Percentiles rank a stretch among this genome's conserved stretches.
Evolutionary conservation across 2,329 filamentous ascomycete genomes (phyloP).

Genomic region (Cordyceps militaris): DNA sequence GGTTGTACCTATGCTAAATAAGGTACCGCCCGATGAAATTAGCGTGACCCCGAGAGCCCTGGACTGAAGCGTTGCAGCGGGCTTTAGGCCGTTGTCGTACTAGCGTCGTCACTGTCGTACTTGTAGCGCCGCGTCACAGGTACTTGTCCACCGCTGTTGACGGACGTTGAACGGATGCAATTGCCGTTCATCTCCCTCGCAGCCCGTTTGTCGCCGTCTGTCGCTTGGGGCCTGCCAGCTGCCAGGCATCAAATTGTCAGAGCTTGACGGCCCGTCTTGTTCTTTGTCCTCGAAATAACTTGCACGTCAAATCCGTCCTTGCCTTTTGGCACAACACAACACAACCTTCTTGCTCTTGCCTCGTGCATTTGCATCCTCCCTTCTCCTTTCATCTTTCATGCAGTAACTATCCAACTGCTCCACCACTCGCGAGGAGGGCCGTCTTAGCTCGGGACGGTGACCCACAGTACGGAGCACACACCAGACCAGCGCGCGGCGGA

Average conservation of each 20-base stretch:
- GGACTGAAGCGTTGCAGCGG: background rate
- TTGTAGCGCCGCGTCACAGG: background rate
- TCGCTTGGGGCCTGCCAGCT: background rate
- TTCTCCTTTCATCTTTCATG: background rate
- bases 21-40: background rate
- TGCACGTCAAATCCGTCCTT: background rate
- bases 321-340: background rate
- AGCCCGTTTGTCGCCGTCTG: background rate
- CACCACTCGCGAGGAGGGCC: conserved; percentile 2
- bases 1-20: background rate
- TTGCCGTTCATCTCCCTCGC: background rate
- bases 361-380: background rate
- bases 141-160: too few relatives aligned
- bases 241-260: background rate
- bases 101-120: background rate
- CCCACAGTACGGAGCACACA: background rate
- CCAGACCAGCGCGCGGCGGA: background rate
- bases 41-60: background rate
- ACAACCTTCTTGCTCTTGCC: background rate
- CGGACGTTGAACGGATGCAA: too few relatives aligned
- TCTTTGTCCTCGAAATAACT: background rate
- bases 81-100: background rate
- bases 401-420: background rate
- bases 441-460: background rate
- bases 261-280: background rate